Evolutionary conservation across 2,329 filamentous ascomycete species (phyloP).

Genomic region (Neurospora crassa): DNA sequence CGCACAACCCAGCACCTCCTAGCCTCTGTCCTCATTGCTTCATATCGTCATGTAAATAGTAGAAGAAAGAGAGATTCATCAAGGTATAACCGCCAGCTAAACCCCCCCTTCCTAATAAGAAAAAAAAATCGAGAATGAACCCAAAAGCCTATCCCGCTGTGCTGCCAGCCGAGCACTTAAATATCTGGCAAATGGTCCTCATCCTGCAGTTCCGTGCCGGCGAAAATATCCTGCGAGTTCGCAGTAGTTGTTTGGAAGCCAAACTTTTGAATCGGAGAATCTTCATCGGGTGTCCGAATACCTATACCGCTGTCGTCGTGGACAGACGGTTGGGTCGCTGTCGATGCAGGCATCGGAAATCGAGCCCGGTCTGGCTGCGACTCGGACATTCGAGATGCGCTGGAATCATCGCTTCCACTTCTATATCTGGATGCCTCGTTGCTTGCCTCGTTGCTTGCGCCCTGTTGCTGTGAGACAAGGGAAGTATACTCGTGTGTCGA

Average conservation of each 20-base stretch:
- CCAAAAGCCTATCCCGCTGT: neutral
- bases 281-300: conserved; percentile 57
- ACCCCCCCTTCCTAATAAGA: conserved; percentile 9
- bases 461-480: conserved; percentile 24
- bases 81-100: conserved; percentile 9
- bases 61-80: conserved; percentile 2
- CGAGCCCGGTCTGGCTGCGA: conserved; percentile 41
- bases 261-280: conserved; percentile 53
- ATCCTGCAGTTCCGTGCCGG: conserved; percentile 16
- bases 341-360: conserved; percentile 34
- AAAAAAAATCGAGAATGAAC: conserved; percentile 15
- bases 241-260: conserved; percentile 20
- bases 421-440: conserved; percentile 31
- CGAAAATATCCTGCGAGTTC: conserved; percentile 21
- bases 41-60: conserved; percentile 13
- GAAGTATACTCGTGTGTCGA: conserved; percentile 24
- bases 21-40: conserved; percentile 11
- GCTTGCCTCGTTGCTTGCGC: conserved; percentile 26
- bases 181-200: conserved; percentile 13
- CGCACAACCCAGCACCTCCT: neutral
- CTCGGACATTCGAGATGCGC: conserved; percentile 34
- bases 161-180: neutral
- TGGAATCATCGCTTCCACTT: conserved; percentile 36
- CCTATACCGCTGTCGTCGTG: conserved; percentile 71
- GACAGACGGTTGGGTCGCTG: conserved; percentile 28